These are phyloP conservation scores for Triticum dicoccoides DNA, from an alignment of 176 grass and related monocot genomes.

Conservation along the genomic window DNA sequence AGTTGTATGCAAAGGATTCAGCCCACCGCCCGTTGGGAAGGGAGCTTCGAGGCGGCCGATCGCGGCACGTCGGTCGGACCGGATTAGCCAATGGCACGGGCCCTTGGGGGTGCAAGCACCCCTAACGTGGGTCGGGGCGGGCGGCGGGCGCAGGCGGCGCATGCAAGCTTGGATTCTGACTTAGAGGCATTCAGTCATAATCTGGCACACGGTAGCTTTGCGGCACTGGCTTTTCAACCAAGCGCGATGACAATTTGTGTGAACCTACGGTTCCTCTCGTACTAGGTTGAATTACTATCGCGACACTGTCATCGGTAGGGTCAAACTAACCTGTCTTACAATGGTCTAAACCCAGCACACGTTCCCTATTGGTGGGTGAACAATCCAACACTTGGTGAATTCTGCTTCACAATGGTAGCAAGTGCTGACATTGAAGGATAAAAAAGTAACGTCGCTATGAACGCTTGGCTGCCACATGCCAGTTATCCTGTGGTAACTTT, in stretches of 20 bases:
- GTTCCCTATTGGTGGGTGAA: too few relatives aligned
- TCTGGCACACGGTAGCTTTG: slow-evolving; percentile 62
- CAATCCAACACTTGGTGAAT: too few relatives aligned
- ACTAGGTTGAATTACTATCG: too few relatives aligned
- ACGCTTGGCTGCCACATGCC: slow-evolving; percentile 67
- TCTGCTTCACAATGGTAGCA: too few relatives aligned
- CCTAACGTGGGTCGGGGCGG: neutral
- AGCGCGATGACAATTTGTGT: slow-evolving; percentile 63
- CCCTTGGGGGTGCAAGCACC: too few relatives aligned
- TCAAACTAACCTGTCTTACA: too few relatives aligned
- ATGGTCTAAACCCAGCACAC: too few relatives aligned
- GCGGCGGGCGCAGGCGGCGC: slow-evolving; percentile 3
- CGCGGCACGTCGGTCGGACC: neutral
- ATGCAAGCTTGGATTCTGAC: slow-evolving; percentile 53
- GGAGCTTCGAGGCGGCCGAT: slow-evolving; percentile 11
- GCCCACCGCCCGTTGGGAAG: slow-evolving; percentile 31
- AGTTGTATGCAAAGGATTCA: slow-evolving; percentile 73
- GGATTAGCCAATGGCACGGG: neutral
- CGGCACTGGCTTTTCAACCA: slow-evolving; percentile 69
- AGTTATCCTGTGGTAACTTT: slow-evolving; percentile 77
- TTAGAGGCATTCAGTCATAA: slow-evolving; percentile 67
- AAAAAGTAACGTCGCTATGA: too few relatives aligned
- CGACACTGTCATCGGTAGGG: too few relatives aligned
- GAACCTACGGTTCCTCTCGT: neutral
- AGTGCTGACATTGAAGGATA: too few relatives aligned